Evolutionary conservation across 768 basidiomycete genomes (phyloP).

Genomic region (Rhodotorula taiwanensis): DNA sequence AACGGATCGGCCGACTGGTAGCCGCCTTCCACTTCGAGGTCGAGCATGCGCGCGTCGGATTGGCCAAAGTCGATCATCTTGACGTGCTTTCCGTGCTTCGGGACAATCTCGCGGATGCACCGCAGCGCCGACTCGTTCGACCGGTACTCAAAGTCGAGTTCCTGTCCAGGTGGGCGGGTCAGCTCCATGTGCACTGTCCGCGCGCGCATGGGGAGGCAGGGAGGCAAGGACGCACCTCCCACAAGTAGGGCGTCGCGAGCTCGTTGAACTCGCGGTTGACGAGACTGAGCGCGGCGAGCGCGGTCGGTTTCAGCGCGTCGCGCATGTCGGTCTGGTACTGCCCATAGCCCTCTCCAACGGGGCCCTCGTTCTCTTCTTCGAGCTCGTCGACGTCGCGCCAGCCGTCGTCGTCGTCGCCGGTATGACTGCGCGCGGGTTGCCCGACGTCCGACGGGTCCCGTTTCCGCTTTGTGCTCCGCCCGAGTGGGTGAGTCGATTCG

Average conservation of each 20-base stretch:
- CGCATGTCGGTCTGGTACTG: background rate
- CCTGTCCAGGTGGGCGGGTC: background rate
- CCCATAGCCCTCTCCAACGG: background rate
- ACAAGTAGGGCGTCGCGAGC: conserved; percentile 5
- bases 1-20: background rate
- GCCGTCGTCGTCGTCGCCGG: conserved; percentile 3
- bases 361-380: background rate
- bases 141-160: conserved; percentile 10
- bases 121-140: conserved; percentile 2
- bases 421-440: too few relatives aligned
- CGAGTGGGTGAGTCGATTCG: background rate
- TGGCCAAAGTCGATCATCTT: conserved; percentile 20
- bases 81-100: conserved; percentile 10
- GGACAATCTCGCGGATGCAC: conserved; percentile 10
- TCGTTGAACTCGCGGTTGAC: conserved; percentile 24
- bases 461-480: background rate
- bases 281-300: conserved; percentile 11
- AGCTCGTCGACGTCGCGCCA: conserved; percentile 2
- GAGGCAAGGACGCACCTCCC: conserved; percentile 4
- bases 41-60: background rate
- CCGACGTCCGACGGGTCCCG: too few relatives aligned
- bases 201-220: too few relatives aligned
- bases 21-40: background rate
- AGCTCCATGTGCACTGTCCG: too few relatives aligned
- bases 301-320: background rate